A percentile compares a stretch with the other conserved stretches of the same genome.
These are phyloP conservation scores for Lepidium campestre DNA, from an alignment of 441 rosid species.

Conservation along the genomic window DNA sequence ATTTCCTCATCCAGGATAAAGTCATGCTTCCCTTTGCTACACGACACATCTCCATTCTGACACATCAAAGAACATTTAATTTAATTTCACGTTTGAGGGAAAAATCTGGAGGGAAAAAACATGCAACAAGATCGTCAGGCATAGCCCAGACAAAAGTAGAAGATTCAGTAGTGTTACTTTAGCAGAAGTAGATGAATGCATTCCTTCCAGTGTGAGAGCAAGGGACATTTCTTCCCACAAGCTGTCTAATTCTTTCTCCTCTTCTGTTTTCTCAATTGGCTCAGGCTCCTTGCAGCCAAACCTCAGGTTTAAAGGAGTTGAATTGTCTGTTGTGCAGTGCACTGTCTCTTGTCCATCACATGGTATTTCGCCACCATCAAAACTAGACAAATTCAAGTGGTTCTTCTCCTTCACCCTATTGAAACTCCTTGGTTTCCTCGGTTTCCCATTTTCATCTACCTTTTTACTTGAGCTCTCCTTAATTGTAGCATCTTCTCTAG, in stretches of 20 bases:
- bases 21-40: constrained; percentile 26
- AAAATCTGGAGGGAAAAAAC: not conserved
- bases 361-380: not conserved
- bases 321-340: not conserved
- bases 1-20: constrained; percentile 37
- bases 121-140: not conserved
- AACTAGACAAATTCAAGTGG: not conserved
- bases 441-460: not conserved
- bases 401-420: constrained; percentile 6
- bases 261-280: constrained; percentile 38
- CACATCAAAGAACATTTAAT: constrained; percentile 15
- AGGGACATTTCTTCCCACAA: constrained; percentile 54
- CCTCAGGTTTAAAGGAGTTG: constrained; percentile 35
- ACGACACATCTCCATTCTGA: constrained; percentile 17
- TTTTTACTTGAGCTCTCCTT: constrained; percentile 9
- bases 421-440: constrained; percentile 2
- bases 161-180: constrained; percentile 27
- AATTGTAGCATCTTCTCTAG: not conserved
- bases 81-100: not conserved
- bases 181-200: constrained; percentile 13
- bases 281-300: constrained; percentile 37
- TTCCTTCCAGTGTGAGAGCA: constrained; percentile 24
- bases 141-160: not conserved
- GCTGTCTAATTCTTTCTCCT: constrained; percentile 38
- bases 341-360: not conserved